A percentile compares a stretch with the other conserved stretches of the same genome.
These are phyloP conservation scores for Trapa incisa DNA, from an alignment of 345 rosid genomes.

Conservation along the genomic window DNA sequence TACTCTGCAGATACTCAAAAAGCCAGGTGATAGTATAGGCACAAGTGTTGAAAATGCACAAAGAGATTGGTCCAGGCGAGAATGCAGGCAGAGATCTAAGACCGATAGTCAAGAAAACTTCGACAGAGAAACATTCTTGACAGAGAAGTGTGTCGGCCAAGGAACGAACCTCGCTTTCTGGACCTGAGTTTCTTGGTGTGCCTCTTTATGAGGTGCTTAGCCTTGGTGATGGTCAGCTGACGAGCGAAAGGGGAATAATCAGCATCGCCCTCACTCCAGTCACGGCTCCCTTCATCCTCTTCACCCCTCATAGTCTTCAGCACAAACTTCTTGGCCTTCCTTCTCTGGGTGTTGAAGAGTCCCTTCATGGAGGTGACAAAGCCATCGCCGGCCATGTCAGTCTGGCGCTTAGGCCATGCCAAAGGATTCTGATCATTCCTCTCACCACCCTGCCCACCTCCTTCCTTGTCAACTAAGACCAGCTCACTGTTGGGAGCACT, in stretches of 20 bases:
- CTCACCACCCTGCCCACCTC: constrained; percentile 32
- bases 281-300: constrained; percentile 65
- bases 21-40: background rate
- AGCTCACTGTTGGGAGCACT: constrained; percentile 59
- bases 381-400: constrained; percentile 98
- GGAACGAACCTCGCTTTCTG: constrained; percentile 57
- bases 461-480: constrained; percentile 68
- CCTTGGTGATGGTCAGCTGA: constrained; percentile 86
- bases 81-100: no score
- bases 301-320: constrained; percentile 93
- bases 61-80: no score
- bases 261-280: constrained; percentile 88
- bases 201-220: constrained; percentile 69
- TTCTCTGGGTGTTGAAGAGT: constrained; percentile 84
- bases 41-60: background rate
- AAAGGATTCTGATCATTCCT: constrained; percentile 55
- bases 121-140: no score
- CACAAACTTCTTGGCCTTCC: constrained; percentile 85
- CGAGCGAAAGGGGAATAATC: constrained; percentile 78
- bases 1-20: background rate
- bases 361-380: constrained; percentile 86
- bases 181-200: constrained; percentile 83
- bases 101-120: no score
- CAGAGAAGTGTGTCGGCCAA: background rate
- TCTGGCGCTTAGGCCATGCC: constrained; percentile 65